Percentiles rank a stretch among this genome's conserved stretches.
phyloP scores from a whole-genome alignment of 2,329 filamentous ascomycete genomes.

The Beauveria caledonica region DNA sequence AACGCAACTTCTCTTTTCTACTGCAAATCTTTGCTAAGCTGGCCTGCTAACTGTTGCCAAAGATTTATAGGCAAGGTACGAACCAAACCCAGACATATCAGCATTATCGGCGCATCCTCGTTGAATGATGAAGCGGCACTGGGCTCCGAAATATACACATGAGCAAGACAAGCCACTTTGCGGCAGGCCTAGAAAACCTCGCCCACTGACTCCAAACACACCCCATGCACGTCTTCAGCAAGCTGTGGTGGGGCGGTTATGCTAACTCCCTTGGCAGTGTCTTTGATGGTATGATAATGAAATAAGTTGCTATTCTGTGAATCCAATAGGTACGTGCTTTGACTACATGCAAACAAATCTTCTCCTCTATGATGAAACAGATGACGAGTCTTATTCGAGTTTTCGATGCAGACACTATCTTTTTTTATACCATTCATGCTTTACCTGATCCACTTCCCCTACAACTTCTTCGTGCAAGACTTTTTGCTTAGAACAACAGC shows the following conservation, averaged over 20 bases:
- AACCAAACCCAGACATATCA: neutral
- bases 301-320: neutral
- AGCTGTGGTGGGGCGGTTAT: neutral
- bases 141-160: constrained; percentile 72
- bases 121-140: constrained; percentile 87
- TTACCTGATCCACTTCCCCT: constrained; percentile 32
- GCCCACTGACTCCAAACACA: constrained; percentile 66
- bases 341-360: constrained; percentile 12
- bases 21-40: constrained; percentile 1
- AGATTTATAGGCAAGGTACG: constrained; percentile 18
- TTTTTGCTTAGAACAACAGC: constrained; percentile 16
- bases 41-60: constrained; percentile 24
- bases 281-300: neutral
- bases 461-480: constrained; percentile 10
- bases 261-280: constrained; percentile 1
- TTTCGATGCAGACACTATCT: constrained; percentile 61
- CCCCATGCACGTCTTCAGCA: neutral
- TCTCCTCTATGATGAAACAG: constrained; percentile 39
- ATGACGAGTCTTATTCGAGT: constrained; percentile 75
- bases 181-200: constrained; percentile 99
- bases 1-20: constrained; percentile 12
- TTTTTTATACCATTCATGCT: constrained; percentile 67
- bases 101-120: neutral
- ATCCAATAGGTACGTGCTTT: neutral
- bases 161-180: constrained; percentile 83